These are phyloP conservation scores for Apiospora marii DNA, from an alignment of 2,329 filamentous ascomycete genomes.

Conservation along the genomic window DNA sequence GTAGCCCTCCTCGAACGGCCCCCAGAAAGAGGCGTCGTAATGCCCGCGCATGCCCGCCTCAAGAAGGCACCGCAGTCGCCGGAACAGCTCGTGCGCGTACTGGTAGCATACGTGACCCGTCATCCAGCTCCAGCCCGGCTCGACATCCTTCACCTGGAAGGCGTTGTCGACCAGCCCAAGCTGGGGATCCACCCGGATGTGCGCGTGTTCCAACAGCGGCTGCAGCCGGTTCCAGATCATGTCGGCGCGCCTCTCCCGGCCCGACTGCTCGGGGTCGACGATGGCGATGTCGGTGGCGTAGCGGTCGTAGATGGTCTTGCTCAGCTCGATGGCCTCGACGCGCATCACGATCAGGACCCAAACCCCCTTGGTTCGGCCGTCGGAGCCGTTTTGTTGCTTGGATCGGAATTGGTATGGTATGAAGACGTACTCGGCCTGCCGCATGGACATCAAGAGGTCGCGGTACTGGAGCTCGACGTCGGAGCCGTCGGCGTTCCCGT, in stretches of 20 bases:
- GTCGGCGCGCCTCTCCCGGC: neutral
- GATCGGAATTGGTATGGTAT: conserved; percentile 25
- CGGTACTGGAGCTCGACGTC: neutral
- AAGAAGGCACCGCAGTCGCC: conserved; percentile 8
- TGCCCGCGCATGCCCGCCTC: neutral
- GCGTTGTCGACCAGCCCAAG: neutral
- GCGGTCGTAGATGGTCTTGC: neutral
- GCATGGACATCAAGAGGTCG: conserved; percentile 19
- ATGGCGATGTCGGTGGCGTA: conserved; percentile 16
- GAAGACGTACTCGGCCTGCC: conserved; percentile 26
- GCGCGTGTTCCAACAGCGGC: neutral
- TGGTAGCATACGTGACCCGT: conserved; percentile 24
- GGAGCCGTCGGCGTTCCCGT: neutral
- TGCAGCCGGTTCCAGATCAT: neutral
- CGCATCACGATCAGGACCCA: conserved; percentile 25
- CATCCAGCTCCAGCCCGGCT: neutral
- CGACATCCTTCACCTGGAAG: neutral
- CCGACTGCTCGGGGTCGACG: conserved; percentile 4
- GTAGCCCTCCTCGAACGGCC: neutral
- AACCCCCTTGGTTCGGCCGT: neutral
- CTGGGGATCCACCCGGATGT: neutral
- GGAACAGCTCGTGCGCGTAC: conserved; percentile 21
- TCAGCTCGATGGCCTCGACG: neutral
- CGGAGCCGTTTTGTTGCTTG: neutral
- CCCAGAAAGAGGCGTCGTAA: neutral